Base-by-base conservation (phyloP, 768 basidiomycete genomes). In the Collybia mongolica region DNA sequence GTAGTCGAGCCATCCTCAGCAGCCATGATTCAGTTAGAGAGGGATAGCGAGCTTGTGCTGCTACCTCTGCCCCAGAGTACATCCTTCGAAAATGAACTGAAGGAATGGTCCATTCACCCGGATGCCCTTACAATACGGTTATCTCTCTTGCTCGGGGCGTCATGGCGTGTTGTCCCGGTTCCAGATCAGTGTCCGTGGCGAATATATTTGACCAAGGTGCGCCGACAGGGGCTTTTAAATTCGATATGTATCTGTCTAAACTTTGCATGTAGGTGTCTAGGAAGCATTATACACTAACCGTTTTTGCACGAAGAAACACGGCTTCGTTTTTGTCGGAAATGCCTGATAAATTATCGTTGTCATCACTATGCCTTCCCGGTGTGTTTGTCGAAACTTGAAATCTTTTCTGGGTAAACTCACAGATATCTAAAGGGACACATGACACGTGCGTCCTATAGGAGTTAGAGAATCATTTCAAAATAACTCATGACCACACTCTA, bases 351-450 rank as follows among this genome's bases (percentile, higher is more conserved):
- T 68, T 80, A 0, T 77, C 85, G 6, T 68, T 96, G 23, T 90
- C 89, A 7, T 85, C 86, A 18, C 61, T 94, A n/a, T 66, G 82
- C 51, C 75, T 96, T 28, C 92, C 93, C 48, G 93, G 91, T 78
- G 66, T 55, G 71, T 78, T 23, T 28, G 19, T 35, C 18, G 26
- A 54, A 8, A 32, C 46, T 38, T 52, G 54, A 12, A 54, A 43
- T 54, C 22, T 52, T 54, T 54, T 29, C 26, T 23, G 38, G 46
- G 49, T 56, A 17, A 40, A 23, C 39, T 46, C 32, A 49, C 8
- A 46, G 48, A 20, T 19, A 44, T 47, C 18, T 40, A 12, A 44
- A 81, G 83, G 83, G 26, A 88, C 85, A 0, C 86, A 89, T 58
- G 84, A 89, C 60, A 83, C 84, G 84, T 83, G 66, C 50, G 80